Conservation (phyloP, 1,284 basidiomycete genomes). For the Fomitopsis schrenkii region DNA sequence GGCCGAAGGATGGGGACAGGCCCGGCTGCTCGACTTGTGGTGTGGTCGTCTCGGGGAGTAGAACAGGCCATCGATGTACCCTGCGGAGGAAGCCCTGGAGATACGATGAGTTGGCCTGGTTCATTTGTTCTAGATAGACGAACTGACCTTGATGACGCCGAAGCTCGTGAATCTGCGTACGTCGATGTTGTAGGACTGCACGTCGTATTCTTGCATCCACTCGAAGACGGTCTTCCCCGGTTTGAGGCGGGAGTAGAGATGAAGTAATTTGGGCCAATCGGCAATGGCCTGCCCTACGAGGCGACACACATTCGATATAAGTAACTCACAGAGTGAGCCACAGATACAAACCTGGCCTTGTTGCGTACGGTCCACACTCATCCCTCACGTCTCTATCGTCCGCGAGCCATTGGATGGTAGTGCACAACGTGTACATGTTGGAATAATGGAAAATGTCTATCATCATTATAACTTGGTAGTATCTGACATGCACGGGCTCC, state of each 20-base stretch:
- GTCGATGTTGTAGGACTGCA: conserved; percentile 78
- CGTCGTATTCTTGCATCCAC: conserved; percentile 84
- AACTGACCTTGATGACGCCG: conserved; percentile 88
- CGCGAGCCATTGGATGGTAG: conserved; percentile 81
- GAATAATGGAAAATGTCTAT: conserved; percentile 97
- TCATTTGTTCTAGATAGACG: neutral
- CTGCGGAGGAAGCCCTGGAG: conserved; percentile 84
- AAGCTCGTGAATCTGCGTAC: conserved; percentile 95
- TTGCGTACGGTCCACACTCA: conserved; percentile 90
- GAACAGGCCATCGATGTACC: conserved; percentile 89
- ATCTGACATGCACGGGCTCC: conserved; percentile 37
- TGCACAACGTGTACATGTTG: conserved; percentile 94
- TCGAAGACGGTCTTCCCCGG: conserved; percentile 82
- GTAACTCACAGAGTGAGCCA: neutral
- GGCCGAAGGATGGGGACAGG: conserved; percentile 13
- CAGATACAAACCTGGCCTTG: conserved; percentile 53
- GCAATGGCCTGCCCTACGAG: conserved; percentile 46
- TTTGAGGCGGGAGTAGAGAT: conserved; percentile 84
- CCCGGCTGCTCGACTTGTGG: conserved; percentile 8
- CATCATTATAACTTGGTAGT: conserved; percentile 95
- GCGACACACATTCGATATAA: neutral
- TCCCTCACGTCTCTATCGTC: conserved; percentile 78
- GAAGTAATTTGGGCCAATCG: conserved; percentile 82
- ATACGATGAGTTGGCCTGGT: neutral
- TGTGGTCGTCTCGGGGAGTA: conserved; percentile 32